phyloP scores from a whole-genome alignment of 78 protist species.

The Creolimax fragrantissima region DNA sequence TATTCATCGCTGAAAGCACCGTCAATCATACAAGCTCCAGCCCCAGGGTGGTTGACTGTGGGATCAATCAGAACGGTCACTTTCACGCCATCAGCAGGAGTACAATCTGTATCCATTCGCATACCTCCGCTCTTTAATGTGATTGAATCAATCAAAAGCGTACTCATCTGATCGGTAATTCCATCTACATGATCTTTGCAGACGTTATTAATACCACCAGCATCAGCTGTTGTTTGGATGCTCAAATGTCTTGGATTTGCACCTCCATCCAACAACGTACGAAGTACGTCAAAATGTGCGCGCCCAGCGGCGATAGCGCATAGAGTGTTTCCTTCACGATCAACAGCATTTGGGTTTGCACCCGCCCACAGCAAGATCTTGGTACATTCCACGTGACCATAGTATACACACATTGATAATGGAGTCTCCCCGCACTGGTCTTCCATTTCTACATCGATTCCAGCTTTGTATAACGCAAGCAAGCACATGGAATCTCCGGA shows the following conservation, averaged over 20 bases:
- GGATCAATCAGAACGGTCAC: background rate
- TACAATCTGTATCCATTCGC: background rate
- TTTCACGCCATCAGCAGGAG: background rate
- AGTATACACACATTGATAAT: background rate
- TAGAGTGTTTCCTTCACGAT: background rate
- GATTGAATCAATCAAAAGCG: background rate
- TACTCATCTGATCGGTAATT: background rate
- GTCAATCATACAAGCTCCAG: background rate
- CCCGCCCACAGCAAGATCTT: background rate
- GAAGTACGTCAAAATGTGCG: background rate
- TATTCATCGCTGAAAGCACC: background rate
- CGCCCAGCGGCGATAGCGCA: background rate
- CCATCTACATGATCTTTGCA: background rate
- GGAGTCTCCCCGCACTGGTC: background rate
- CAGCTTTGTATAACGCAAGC: background rate
- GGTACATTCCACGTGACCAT: background rate
- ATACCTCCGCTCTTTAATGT: background rate
- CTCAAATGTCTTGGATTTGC: background rate
- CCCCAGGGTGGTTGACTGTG: background rate
- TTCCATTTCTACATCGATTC: background rate
- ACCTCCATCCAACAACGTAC: background rate
- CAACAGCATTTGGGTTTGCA: background rate
- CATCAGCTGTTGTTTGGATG: background rate
- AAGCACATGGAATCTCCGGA: background rate
- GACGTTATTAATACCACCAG: background rate